Conservation (phyloP, 2,329 filamentous ascomycete species). For the Metarhizium sp. region DNA sequence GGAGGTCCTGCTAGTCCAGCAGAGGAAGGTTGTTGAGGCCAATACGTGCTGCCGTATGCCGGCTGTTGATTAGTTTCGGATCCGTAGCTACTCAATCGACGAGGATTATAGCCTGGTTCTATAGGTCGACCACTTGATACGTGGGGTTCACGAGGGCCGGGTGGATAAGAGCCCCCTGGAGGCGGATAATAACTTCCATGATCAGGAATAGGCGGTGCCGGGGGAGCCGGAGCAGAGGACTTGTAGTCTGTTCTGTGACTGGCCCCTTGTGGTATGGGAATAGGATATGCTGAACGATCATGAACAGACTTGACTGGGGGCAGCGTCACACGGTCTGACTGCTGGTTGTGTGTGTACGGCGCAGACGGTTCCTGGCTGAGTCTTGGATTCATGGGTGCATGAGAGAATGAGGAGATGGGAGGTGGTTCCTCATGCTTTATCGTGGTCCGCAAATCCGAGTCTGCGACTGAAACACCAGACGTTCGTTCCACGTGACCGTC, state of each 20-base stretch:
- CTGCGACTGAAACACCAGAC: background rate
- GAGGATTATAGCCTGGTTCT: constrained; percentile 21
- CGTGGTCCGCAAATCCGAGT: constrained; percentile 9
- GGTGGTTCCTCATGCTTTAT: constrained; percentile 16
- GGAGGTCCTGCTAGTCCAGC: background rate
- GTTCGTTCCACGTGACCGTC: constrained; percentile 4
- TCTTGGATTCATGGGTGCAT: constrained; percentile 14
- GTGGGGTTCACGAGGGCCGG: constrained; percentile 20
- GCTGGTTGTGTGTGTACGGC: constrained; percentile 13
- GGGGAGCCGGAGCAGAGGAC: constrained; percentile 11
- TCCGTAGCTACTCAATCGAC: constrained; percentile 22
- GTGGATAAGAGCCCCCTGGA: constrained; percentile 14
- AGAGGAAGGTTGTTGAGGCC: constrained; percentile 22
- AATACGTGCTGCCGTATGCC: constrained; percentile 22
- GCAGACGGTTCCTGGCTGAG: constrained; percentile 16
- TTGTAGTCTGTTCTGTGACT: constrained; percentile 2
- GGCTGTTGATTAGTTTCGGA: constrained; percentile 13
- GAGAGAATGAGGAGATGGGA: constrained; percentile 11
- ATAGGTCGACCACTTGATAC: constrained; percentile 20
- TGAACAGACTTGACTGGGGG: constrained; percentile 14
- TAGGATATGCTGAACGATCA: constrained; percentile 9
- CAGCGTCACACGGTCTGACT: constrained; percentile 10
- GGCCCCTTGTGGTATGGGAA: constrained; percentile 1
- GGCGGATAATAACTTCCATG: constrained; percentile 18
- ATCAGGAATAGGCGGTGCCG: constrained; percentile 12